These are phyloP conservation scores for Penicillium pulvis DNA, from an alignment of 495 filamentous ascomycete species.

Conservation along the genomic window DNA sequence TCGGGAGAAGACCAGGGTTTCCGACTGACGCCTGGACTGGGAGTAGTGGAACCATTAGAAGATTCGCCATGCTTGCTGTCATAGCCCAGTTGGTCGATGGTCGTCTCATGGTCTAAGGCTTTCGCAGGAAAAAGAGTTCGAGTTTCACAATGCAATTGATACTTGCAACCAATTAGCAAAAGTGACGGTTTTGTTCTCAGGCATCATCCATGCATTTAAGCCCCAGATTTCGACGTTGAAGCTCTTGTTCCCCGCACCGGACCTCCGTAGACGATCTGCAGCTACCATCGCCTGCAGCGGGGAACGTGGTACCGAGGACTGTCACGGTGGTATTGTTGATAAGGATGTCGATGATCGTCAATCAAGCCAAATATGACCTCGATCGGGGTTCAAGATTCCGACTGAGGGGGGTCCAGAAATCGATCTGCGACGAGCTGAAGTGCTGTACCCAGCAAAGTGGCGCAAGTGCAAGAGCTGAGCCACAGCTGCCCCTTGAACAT, in stretches of 20 bases:
- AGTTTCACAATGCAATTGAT: background rate
- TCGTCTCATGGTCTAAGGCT: conserved; percentile 13
- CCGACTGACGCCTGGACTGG: conserved; percentile 22
- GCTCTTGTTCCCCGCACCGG: conserved; percentile 23
- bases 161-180: background rate
- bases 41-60: conserved; percentile 22
- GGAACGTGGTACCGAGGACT: conserved; percentile 17
- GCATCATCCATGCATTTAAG: conserved; percentile 5
- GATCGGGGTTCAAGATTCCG: background rate
- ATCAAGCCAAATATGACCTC: background rate
- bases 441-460: background rate
- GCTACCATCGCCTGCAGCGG: conserved; percentile 12
- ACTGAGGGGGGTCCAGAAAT: background rate
- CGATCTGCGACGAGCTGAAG: background rate
- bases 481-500: background rate
- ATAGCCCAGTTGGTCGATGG: conserved; percentile 6
- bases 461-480: conserved; percentile 1
- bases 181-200: background rate
- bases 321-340: conserved; percentile 18
- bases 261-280: conserved; percentile 15
- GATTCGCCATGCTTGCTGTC: conserved; percentile 12
- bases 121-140: background rate
- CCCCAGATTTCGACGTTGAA: conserved; percentile 1
- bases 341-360: background rate
- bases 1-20: conserved; percentile 29